Conservation (phyloP, 139 green algal species). For the Coelastrella sp. region DNA sequence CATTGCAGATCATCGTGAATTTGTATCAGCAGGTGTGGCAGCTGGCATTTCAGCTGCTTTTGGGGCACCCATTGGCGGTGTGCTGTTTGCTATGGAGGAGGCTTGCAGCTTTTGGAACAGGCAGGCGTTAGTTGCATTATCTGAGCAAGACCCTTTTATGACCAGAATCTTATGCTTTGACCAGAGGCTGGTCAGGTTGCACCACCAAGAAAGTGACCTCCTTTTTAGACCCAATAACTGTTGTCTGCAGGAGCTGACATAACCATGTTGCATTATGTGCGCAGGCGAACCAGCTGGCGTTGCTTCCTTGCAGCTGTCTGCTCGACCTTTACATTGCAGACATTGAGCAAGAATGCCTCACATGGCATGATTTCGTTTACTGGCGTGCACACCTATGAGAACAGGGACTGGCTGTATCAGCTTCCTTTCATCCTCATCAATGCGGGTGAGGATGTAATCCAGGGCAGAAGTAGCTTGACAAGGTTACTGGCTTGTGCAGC, state of each 20-base stretch:
- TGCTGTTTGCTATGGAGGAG: conserved; percentile 95
- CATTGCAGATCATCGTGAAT: conserved; percentile 80
- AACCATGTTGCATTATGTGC: not conserved
- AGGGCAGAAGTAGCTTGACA: not conserved
- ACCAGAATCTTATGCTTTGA: too few relatives aligned
- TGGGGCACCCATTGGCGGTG: conserved; percentile 91
- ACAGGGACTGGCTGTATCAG: conserved; percentile 84
- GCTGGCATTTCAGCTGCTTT: conserved; percentile 90
- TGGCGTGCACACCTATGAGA: conserved; percentile 65
- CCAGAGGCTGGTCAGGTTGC: too few relatives aligned
- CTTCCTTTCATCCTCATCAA: conserved; percentile 81
- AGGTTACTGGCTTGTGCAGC: too few relatives aligned
- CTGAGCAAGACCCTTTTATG: too few relatives aligned
- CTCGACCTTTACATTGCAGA: conserved; percentile 75
- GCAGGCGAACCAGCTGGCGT: conserved; percentile 84
- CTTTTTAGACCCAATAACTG: too few relatives aligned
- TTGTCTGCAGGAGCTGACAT: not conserved
- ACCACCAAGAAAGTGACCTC: too few relatives aligned
- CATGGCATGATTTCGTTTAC: conserved; percentile 74
- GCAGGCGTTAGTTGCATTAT: not conserved
- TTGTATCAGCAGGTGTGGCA: conserved; percentile 86
- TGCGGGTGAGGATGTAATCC: conserved; percentile 29
- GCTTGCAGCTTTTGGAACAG: conserved; percentile 65
- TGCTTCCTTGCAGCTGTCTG: conserved; percentile 86
- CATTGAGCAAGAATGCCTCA: conserved; percentile 57